These are phyloP conservation scores for Diddensiella transvaalensis DNA, from an alignment of 805 yeast species.

Conservation along the genomic window DNA sequence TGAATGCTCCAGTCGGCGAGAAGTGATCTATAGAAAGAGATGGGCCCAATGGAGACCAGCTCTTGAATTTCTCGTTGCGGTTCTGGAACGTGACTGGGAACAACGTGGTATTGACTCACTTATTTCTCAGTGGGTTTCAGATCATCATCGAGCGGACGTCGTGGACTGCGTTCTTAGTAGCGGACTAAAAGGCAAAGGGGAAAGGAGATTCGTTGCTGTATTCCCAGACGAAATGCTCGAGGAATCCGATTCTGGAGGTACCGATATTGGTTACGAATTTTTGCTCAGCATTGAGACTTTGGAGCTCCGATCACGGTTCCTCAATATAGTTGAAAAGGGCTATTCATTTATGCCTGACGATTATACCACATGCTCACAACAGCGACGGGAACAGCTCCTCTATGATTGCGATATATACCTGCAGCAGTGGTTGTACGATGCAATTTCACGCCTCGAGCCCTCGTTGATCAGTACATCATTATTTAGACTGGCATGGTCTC, in stretches of 20 bases:
- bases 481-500: not conserved
- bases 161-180: conserved; percentile 9
- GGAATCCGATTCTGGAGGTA: not conserved
- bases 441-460: not conserved
- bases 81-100: conserved; percentile 4
- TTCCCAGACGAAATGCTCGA: not conserved
- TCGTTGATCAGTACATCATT: not conserved
- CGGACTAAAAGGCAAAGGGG: not conserved
- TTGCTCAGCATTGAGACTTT: not conserved
- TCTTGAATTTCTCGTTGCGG: conserved; percentile 11
- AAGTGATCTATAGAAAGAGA: conserved; percentile 5
- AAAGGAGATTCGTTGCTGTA: not conserved
- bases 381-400: not conserved
- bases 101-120: conserved; percentile 2
- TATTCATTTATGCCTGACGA: not conserved
- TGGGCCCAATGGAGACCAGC: conserved; percentile 15
- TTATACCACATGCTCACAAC: not conserved
- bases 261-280: not conserved
- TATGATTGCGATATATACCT: conserved; percentile 2
- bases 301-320: not conserved
- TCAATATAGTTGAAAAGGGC: not conserved
- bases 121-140: conserved; percentile 6
- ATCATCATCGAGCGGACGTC: not conserved
- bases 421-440: not conserved
- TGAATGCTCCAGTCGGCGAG: conserved; percentile 12